Evolutionary conservation across 352 stramenopile genomes (phyloP).

Genomic region (Lagenidium sp.): DNA sequence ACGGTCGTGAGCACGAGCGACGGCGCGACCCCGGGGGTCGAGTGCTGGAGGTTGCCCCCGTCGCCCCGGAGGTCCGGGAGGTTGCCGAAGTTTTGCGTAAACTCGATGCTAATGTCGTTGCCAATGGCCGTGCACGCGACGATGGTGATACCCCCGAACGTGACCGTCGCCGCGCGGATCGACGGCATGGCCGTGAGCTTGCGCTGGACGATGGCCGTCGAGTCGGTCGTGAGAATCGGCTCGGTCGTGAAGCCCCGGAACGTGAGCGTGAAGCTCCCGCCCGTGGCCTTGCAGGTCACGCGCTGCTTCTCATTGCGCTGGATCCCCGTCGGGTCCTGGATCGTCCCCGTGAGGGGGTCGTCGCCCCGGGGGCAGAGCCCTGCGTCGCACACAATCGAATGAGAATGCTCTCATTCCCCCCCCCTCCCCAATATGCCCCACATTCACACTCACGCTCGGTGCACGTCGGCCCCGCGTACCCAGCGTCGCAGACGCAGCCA

Average conservation of each 20-base stretch:
- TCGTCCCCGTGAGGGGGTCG: conserved; percentile 77
- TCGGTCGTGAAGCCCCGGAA: conserved; percentile 72
- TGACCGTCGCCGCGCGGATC: conserved; percentile 52
- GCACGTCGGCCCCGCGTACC: conserved; percentile 73
- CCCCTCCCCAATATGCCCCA: not conserved
- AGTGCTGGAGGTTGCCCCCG: conserved; percentile 32
- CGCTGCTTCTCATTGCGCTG: conserved; percentile 66
- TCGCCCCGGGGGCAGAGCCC: conserved; percentile 73
- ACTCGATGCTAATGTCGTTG: conserved; percentile 71
- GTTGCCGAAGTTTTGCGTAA: conserved; percentile 65
- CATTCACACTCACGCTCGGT: conserved; percentile 24
- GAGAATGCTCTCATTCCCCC: not conserved
- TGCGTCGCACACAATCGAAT: conserved; percentile 3
- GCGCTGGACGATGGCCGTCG: conserved; percentile 26
- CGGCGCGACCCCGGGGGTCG: conserved; percentile 29
- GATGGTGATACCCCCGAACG: conserved; percentile 57
- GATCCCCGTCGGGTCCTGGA: conserved; percentile 44
- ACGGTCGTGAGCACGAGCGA: conserved; percentile 40
- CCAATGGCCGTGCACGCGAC: conserved; percentile 58
- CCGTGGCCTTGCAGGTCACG: conserved; percentile 63
- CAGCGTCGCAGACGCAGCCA: conserved; percentile 80
- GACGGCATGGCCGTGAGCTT: conserved; percentile 57
- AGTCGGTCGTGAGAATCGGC: conserved; percentile 49
- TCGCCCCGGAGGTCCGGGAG: conserved; percentile 55
- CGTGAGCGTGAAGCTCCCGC: conserved; percentile 77